These are phyloP conservation scores for Serpula lacrymans DNA, from an alignment of 768 basidiomycete genomes.

Conservation along the genomic window DNA sequence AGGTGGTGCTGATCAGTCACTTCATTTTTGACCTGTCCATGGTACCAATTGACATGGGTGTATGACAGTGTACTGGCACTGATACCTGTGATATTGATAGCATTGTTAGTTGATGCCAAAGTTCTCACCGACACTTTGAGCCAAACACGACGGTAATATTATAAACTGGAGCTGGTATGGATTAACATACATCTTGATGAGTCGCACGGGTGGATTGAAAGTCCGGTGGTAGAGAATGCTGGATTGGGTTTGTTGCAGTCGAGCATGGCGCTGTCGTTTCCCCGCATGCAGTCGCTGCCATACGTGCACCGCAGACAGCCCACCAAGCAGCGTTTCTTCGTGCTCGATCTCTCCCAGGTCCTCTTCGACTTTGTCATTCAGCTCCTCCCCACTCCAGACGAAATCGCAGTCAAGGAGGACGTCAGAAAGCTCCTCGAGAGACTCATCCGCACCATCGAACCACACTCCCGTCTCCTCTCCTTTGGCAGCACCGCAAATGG, in stretches of 20 bases:
- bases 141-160: too few species aligned
- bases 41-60: too few species aligned
- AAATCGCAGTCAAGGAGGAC: constrained; percentile 93
- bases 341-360: constrained; percentile 80
- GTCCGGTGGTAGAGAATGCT: not conserved
- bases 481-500: constrained; percentile 98
- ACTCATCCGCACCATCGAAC: constrained; percentile 93
- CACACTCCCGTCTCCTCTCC: constrained; percentile 82
- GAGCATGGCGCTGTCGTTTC: too few species aligned
- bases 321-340: constrained; percentile 60
- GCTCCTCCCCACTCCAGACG: constrained; percentile 84
- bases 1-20: too few species aligned
- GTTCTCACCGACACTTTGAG: too few species aligned
- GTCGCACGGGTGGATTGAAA: not conserved
- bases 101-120: too few species aligned
- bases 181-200: not conserved
- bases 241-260: not conserved
- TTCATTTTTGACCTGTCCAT: too few species aligned
- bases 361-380: constrained; percentile 94
- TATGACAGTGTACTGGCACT: too few species aligned
- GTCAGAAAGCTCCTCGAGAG: constrained; percentile 93
- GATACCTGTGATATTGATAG: too few species aligned
- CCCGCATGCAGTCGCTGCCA: constrained; percentile 25
- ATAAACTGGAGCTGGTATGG: not conserved
- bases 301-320: constrained; percentile 31